Evolutionary conservation across 2,329 filamentous ascomycete genomes (phyloP).

Genomic region (Raffaelea deltoideospora): DNA sequence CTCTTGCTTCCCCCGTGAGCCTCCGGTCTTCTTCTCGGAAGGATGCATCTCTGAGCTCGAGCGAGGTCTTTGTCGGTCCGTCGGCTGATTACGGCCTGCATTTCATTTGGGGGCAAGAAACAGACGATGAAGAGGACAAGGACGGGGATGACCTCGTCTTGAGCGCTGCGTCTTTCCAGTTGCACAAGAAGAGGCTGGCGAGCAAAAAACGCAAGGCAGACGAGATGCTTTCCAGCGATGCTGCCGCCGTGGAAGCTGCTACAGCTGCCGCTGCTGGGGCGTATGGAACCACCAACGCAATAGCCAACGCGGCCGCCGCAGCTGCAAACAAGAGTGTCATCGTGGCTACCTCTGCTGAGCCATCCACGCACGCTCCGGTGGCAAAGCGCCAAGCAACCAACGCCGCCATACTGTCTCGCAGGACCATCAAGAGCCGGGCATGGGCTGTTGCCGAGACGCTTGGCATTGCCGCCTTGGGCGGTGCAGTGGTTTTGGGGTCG

Average conservation of each 20-base stretch:
- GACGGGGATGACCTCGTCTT: conserved; percentile 1
- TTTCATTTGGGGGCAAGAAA: no score
- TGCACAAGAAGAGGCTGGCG: neutral
- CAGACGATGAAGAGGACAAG: neutral
- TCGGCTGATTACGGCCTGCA: no score
- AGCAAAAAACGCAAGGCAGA: conserved; percentile 17
- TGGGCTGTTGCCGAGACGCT: conserved; percentile 11
- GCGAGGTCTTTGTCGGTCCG: no score
- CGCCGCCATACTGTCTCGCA: neutral
- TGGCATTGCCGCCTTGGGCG: conserved; percentile 22
- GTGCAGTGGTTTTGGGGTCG: conserved; percentile 20
- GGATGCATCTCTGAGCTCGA: no score
- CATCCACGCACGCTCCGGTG: neutral
- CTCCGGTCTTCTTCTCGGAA: no score
- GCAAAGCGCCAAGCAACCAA: conserved; percentile 8
- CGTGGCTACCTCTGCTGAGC: neutral
- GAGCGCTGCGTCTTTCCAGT: conserved; percentile 2
- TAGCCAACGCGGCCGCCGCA: no score
- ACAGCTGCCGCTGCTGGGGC: neutral
- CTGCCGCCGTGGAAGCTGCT: neutral
- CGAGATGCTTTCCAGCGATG: conserved; percentile 10
- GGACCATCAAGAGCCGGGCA: neutral
- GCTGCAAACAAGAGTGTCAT: neutral
- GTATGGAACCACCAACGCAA: no score
- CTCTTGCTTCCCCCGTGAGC: no score